phyloP scores from a whole-genome alignment of 139 green algal genomes.

The Ettlia oleoabundans region DNA sequence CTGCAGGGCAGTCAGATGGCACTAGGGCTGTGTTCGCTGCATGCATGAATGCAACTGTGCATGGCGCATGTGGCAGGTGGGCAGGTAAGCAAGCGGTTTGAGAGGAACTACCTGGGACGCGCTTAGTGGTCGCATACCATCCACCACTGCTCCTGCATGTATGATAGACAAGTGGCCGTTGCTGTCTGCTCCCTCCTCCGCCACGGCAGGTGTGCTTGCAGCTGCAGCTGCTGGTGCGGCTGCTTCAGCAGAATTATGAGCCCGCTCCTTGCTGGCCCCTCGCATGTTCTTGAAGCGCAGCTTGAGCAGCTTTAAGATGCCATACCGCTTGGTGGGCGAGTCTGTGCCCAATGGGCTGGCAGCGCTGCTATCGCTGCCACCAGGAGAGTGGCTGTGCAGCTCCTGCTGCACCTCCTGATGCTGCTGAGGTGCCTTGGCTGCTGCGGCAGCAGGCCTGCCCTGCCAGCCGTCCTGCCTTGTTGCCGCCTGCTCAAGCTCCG shows the following conservation, averaged over 20 bases:
- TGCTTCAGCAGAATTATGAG: too few species aligned
- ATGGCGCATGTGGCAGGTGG: too few species aligned
- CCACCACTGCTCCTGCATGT: not conserved
- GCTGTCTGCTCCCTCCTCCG: not conserved
- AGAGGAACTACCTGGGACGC: not conserved
- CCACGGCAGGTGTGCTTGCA: too few species aligned
- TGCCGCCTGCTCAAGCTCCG: slow-evolving; percentile 55
- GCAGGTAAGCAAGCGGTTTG: too few species aligned
- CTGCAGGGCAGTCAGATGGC: too few species aligned
- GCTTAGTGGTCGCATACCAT: not conserved
- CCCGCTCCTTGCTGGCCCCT: slow-evolving; percentile 1
- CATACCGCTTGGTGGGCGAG: slow-evolving; percentile 29
- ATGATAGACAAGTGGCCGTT: not conserved
- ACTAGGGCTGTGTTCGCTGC: too few species aligned
- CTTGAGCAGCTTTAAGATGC: slow-evolving; percentile 27
- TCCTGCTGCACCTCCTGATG: slow-evolving; percentile 7
- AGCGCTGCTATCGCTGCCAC: not conserved
- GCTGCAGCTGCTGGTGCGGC: too few species aligned
- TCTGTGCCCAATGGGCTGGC: not conserved
- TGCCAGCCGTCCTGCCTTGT: not conserved
- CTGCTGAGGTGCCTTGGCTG: too few species aligned
- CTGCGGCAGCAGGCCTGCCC: not conserved
- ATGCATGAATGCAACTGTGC: too few species aligned
- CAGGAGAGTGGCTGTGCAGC: not conserved
- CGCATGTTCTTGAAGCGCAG: slow-evolving; percentile 21